These are phyloP conservation scores for Hanseniaspora pseudoguilliermondii DNA, from an alignment of 805 yeast species.

Conservation along the genomic window DNA sequence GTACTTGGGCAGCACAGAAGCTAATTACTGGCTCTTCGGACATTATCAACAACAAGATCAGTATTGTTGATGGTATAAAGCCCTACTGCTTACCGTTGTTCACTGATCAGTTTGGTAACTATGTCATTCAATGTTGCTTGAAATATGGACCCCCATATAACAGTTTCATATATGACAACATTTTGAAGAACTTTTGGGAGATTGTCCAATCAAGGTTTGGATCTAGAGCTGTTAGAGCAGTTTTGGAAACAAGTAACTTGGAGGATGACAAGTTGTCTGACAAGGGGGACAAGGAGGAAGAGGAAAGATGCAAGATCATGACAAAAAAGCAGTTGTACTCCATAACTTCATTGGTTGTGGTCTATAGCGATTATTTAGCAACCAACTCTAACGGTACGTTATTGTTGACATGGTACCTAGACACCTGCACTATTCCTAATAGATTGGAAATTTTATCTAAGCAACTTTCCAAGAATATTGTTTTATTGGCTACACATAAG, in stretches of 20 bases:
- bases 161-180: constrained; percentile 76
- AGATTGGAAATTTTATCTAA: constrained; percentile 56
- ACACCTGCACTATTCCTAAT: constrained; percentile 57
- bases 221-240: constrained; percentile 86
- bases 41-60: constrained; percentile 41
- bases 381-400: constrained; percentile 79
- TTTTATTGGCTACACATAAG: constrained; percentile 60
- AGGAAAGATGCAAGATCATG: constrained; percentile 24
- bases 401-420: constrained; percentile 86
- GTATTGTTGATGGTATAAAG: constrained; percentile 56
- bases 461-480: constrained; percentile 48
- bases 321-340: constrained; percentile 55
- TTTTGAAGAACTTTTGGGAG: constrained; percentile 62
- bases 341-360: constrained; percentile 64
- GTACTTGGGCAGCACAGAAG: constrained; percentile 98
- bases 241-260: constrained; percentile 60
- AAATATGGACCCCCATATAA: constrained; percentile 82
- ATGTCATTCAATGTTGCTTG: constrained; percentile 86
- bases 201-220: constrained; percentile 87
- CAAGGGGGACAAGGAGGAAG: neutral
- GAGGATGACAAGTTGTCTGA: neutral
- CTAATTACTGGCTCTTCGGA: constrained; percentile 65
- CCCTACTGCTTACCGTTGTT: constrained; percentile 77
- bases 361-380: constrained; percentile 66
- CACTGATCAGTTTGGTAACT: constrained; percentile 93